Conservation (phyloP, 805 yeast genomes). For the Hagleromyces aurorensis region DNA sequence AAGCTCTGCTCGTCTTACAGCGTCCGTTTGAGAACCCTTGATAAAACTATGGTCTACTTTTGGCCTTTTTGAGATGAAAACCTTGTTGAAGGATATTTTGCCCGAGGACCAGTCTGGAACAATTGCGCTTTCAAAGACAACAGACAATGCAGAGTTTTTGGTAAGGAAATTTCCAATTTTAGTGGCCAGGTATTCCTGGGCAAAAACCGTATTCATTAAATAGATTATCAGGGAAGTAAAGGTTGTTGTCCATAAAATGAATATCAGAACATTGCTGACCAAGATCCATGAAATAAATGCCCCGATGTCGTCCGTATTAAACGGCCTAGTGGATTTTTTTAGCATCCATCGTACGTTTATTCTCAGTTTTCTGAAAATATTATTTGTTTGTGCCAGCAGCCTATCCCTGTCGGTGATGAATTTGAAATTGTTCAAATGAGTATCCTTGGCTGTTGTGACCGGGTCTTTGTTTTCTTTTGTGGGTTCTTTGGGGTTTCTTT, state of each 20-base stretch:
- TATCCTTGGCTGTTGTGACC: no score
- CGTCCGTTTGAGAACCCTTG: conserved; percentile 68
- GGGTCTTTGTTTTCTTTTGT: not conserved
- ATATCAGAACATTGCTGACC: conserved; percentile 74
- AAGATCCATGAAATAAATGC: conserved; percentile 90
- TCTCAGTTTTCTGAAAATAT: conserved; percentile 34
- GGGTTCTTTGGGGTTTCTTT: no score
- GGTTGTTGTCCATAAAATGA: conserved; percentile 85
- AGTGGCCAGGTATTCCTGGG: conserved; percentile 73
- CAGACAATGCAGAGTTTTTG: conserved; percentile 70
- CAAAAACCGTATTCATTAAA: conserved; percentile 50
- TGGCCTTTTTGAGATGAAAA: conserved; percentile 82
- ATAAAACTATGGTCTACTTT: conserved; percentile 40
- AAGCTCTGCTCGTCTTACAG: conserved; percentile 47
- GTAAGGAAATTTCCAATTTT: conserved; percentile 78
- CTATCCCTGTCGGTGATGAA: conserved; percentile 23
- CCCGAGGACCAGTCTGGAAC: conserved; percentile 93
- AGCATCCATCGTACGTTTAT: conserved; percentile 65
- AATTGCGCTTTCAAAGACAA: conserved; percentile 86
- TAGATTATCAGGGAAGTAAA: conserved; percentile 74
- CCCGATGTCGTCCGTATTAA: conserved; percentile 84
- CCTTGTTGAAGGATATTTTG: conserved; percentile 72
- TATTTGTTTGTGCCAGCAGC: conserved; percentile 36
- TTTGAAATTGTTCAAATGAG: conserved; percentile 10
- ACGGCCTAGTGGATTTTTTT: conserved; percentile 70